A percentile compares a stretch with the other conserved stretches of the same genome.
These are phyloP conservation scores for Cryptomeria japonica DNA, from an alignment of 75 land plant genomes.

Conservation along the genomic window DNA sequence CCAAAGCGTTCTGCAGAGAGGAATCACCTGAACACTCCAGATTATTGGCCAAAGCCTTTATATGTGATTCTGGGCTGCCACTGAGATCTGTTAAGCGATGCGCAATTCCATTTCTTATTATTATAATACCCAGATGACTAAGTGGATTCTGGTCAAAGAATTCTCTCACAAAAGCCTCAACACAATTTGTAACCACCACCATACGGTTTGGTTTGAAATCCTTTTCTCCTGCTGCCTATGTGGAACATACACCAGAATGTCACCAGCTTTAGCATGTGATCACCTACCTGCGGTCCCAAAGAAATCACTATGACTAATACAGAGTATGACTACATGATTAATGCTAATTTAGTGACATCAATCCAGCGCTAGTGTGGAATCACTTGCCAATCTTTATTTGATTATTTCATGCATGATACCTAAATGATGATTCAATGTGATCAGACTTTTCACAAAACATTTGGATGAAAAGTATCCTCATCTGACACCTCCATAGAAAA, in stretches of 20 bases:
- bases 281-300: constrained; percentile 17
- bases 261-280: constrained; percentile 22
- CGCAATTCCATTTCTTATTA: constrained; percentile 88
- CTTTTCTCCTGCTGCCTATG: constrained; percentile 92
- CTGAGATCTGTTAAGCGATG: constrained; percentile 87
- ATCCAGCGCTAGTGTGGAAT: background rate
- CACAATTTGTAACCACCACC: constrained; percentile 80
- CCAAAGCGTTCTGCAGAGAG: constrained; percentile 92
- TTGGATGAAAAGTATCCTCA: background rate
- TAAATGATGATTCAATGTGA: background rate
- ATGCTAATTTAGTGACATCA: background rate
- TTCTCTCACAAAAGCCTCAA: constrained; percentile 90
- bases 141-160: constrained; percentile 99
- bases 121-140: constrained; percentile 84
- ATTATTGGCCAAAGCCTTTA: constrained; percentile 69
- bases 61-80: constrained; percentile 96
- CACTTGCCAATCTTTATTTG: background rate
- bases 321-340: background rate
- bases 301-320: constrained; percentile 18
- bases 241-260: constrained; percentile 16
- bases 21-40: constrained; percentile 93
- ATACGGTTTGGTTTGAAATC: constrained; percentile 90
- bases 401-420: background rate
- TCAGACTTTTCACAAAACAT: background rate
- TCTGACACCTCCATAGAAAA: background rate